phyloP scores from a whole-genome alignment of 2,329 filamentous ascomycete genomes.

The Cordyceps sp. region DNA sequence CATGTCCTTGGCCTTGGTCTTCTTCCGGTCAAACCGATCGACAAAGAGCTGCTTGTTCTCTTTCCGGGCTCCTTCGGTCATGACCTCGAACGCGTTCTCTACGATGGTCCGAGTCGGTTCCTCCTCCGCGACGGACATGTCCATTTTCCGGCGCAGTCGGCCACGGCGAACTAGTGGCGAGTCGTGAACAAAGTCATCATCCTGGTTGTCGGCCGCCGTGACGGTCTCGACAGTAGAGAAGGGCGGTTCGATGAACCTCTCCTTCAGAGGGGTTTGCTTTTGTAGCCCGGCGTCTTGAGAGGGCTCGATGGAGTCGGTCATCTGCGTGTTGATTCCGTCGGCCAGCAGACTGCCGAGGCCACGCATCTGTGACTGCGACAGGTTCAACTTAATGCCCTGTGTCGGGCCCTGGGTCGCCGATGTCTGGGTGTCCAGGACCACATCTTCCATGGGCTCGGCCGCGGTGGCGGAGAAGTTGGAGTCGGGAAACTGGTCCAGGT shows the following conservation, averaged over 20 bases:
- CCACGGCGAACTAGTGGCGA: slow-evolving; percentile 51
- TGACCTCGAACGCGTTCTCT: slow-evolving; percentile 43
- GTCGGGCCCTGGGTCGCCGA: slow-evolving; percentile 19
- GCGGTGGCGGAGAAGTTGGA: slow-evolving; percentile 44
- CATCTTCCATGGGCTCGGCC: slow-evolving; percentile 35
- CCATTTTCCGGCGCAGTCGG: slow-evolving; percentile 27
- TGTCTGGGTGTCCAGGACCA: slow-evolving; percentile 31
- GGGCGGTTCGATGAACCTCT: slow-evolving; percentile 47
- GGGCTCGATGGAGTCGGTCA: slow-evolving; percentile 53
- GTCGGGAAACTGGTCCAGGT: slow-evolving; percentile 38
- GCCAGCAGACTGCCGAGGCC: slow-evolving; percentile 39
- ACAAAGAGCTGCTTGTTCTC: slow-evolving; percentile 32
- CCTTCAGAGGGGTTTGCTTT: slow-evolving; percentile 52
- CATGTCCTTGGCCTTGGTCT: slow-evolving; percentile 73
- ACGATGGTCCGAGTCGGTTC: slow-evolving; percentile 3
- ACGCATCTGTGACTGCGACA: slow-evolving; percentile 43
- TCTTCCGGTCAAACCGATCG: slow-evolving; percentile 64
- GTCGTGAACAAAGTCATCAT: slow-evolving; percentile 29
- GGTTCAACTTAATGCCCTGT: slow-evolving; percentile 35
- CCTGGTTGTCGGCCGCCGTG: slow-evolving; percentile 19
- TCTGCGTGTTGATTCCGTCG: slow-evolving; percentile 35
- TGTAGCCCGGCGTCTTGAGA: slow-evolving; percentile 72
- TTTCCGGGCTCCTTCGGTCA: slow-evolving; percentile 48
- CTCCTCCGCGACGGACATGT: slow-evolving; percentile 7
- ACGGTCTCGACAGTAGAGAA: slow-evolving; percentile 58